Base-by-base conservation (phyloP, 345 rosid genomes). In the Carallia pectinifolia region DNA sequence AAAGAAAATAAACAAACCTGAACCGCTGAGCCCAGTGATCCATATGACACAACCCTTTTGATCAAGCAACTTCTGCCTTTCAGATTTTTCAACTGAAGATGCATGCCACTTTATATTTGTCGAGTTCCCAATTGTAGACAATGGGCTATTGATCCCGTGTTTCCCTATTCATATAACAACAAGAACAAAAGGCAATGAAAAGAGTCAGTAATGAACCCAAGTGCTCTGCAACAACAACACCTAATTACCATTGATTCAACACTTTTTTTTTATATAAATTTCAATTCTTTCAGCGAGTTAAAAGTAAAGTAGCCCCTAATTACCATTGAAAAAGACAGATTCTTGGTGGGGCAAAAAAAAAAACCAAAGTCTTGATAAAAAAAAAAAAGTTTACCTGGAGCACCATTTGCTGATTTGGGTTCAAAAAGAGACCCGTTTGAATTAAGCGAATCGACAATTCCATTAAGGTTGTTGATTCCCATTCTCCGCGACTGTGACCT, bases 21-120 rank as follows among this genome's bases (percentile, higher is more conserved):
- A 67, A 56, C 76, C 76, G 19, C 80, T 77, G 29, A 77, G 72
- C 39, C 80, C 80, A 3, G 80, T 77, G 61, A 77, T 71, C 80
- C 80, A 71, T 40, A 71, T 68, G 31, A 77, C 76, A 50, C 76
- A 77, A 19, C 80, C 80, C 34, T 67, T 77, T 13, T 77, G 80
- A 48, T 67, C 62, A 3, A 71, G 73, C 36, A 77, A 64, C 50
- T 48, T 67, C 60, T 72, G 69, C 62, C 80, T 71, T n/a, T 58
- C 73, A 29, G 6, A 16, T 67, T 77, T 71, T 27, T 58, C 73
- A 34, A 77, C 33, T 6, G 66, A 58, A 34, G 66, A 77, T 47
- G 38, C 72, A 33, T 77, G 80, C 76, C 80, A 71, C 68, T 67
- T 67, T 48, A 77, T 64, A 52, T 77, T 77, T 12, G 80, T 62